Conservation (phyloP, 163 green algal genomes). For the Chloromonas sp. region DNA sequence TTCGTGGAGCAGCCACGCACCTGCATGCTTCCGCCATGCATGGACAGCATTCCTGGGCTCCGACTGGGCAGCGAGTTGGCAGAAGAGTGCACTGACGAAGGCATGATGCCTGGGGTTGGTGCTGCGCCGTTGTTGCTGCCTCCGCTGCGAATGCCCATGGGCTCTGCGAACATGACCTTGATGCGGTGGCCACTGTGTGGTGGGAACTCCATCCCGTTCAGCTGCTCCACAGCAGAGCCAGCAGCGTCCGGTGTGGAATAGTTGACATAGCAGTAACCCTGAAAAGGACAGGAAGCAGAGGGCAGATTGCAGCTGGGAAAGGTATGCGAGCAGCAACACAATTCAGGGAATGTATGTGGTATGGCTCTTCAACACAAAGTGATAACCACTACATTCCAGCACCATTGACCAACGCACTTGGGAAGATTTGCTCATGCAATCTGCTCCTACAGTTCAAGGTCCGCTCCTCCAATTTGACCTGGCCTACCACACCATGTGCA, state of each 20-base stretch:
- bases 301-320: no score
- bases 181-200: conserved; percentile 64
- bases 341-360: background rate
- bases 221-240: conserved; percentile 56
- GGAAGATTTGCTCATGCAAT: no score
- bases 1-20: background rate
- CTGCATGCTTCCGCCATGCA: background rate
- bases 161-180: conserved; percentile 75
- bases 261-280: conserved; percentile 86
- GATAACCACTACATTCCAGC: background rate
- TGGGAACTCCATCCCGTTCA: conserved; percentile 85
- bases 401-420: background rate
- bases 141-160: conserved; percentile 18
- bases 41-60: background rate
- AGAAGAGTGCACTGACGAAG: background rate
- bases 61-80: background rate
- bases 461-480: no score
- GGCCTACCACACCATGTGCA: no score
- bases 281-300: background rate
- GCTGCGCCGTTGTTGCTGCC: background rate
- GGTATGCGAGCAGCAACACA: background rate
- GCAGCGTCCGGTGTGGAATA: conserved; percentile 69
- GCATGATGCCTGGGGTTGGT: background rate
- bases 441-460: no score
- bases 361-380: background rate